Percentiles rank a stretch among this genome's conserved stretches.
Conservation (phyloP, 257 asterid genomes). For the Solanum bukasovii region DNA sequence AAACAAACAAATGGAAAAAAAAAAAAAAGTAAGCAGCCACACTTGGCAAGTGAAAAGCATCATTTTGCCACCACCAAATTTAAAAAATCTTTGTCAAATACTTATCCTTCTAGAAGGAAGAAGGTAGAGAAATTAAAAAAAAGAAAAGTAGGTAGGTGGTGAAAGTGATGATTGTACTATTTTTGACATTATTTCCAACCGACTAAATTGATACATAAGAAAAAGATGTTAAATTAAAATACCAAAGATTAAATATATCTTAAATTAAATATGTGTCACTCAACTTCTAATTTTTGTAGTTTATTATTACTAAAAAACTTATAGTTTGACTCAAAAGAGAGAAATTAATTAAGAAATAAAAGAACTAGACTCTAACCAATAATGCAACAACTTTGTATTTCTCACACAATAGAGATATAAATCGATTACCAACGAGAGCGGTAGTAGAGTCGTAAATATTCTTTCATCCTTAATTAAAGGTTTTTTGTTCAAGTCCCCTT, state of each 20-base stretch:
- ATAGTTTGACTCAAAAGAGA: not conserved
- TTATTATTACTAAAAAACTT: not conserved
- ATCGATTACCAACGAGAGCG: no score
- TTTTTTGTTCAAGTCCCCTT: no score
- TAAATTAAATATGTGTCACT: not conserved
- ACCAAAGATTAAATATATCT: not conserved
- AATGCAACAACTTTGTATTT: not conserved
- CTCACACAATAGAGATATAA: not conserved
- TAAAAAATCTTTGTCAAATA: not conserved
- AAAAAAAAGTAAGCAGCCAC: not conserved
- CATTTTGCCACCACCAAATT: not conserved
- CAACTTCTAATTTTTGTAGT: not conserved
- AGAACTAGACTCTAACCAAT: not conserved
- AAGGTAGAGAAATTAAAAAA: not conserved
- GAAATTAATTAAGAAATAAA: not conserved
- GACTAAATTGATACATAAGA: not conserved
- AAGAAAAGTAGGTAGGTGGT: not conserved
- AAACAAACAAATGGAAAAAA: not conserved
- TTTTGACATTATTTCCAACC: not conserved
- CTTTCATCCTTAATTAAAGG: no score
- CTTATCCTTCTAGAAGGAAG: not conserved
- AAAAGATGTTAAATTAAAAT: not conserved
- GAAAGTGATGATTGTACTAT: not conserved
- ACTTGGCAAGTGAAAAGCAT: not conserved
- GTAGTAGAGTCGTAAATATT: rapidly evolving